These are phyloP conservation scores for Schizosaccharomyces cryophilus DNA, from an alignment of 805 yeast species.

Conservation along the genomic window DNA sequence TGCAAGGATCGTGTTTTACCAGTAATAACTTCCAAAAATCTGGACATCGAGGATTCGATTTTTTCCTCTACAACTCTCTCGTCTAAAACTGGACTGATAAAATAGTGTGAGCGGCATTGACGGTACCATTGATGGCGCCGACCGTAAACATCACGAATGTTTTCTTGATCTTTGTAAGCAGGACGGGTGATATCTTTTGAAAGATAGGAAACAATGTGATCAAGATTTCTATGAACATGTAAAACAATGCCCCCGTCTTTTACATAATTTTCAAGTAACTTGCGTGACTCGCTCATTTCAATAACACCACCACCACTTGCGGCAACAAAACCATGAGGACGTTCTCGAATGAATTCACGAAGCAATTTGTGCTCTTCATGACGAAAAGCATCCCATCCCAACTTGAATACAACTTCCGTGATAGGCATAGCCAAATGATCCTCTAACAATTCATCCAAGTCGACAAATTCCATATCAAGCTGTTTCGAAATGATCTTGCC, in stretches of 20 bases:
- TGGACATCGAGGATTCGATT: slow-evolving; percentile 18
- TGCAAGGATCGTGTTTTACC: slow-evolving; percentile 21
- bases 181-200: slow-evolving; percentile 68
- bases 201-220: slow-evolving; percentile 52
- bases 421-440: slow-evolving; percentile 19
- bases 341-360: slow-evolving; percentile 21
- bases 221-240: slow-evolving; percentile 72
- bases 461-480: slow-evolving; percentile 45
- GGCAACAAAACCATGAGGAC: slow-evolving; percentile 35
- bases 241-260: slow-evolving; percentile 52
- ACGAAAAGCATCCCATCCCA: slow-evolving; percentile 81
- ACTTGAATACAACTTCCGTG: slow-evolving; percentile 27
- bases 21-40: slow-evolving; percentile 34
- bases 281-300: slow-evolving; percentile 47
- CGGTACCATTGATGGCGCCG: slow-evolving; percentile 60
- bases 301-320: slow-evolving; percentile 96
- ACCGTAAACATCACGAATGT: slow-evolving; percentile 45
- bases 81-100: slow-evolving; percentile 24
- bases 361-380: slow-evolving; percentile 34
- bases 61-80: background rate
- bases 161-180: slow-evolving; percentile 47
- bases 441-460: slow-evolving; percentile 55
- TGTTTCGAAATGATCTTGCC: slow-evolving; percentile 53
- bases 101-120: slow-evolving; percentile 54
- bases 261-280: slow-evolving; percentile 29